Evolutionary conservation across 164 flowering plant genomes (phyloP).

Genomic region (Nymphaea thermarum): DNA sequence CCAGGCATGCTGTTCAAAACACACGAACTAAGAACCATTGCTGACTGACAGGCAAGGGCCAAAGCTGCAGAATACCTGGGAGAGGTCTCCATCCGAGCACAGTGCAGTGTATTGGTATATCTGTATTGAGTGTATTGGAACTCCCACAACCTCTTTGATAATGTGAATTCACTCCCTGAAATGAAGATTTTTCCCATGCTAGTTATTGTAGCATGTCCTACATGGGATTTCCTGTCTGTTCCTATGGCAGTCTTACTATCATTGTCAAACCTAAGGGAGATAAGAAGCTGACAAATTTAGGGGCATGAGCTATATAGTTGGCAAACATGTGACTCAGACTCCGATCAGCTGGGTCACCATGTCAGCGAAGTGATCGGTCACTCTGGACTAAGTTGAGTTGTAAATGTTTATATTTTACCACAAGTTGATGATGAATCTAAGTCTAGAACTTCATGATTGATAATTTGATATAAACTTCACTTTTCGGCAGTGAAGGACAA

Average conservation of each 20-base stretch:
- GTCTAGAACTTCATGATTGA: too few relatives aligned
- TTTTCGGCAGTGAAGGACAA: too few relatives aligned
- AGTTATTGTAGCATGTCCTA: background rate
- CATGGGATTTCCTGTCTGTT: background rate
- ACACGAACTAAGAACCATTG: slow-evolving; percentile 18
- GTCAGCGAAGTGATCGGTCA: too few relatives aligned
- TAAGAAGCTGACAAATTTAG: background rate
- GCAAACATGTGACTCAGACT: too few relatives aligned
- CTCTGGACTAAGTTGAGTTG: too few relatives aligned
- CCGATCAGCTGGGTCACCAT: too few relatives aligned
- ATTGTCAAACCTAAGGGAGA: background rate
- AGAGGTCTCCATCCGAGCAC: background rate
- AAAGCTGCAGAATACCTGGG: slow-evolving; percentile 12
- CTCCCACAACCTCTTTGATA: background rate
- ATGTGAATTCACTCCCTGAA: background rate
- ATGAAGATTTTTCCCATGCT: background rate
- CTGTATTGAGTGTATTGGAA: background rate
- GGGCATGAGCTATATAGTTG: background rate
- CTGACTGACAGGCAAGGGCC: slow-evolving; percentile 7
- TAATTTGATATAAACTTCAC: too few relatives aligned
- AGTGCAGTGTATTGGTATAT: background rate
- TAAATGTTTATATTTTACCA: too few relatives aligned
- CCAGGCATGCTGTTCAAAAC: slow-evolving; percentile 42
- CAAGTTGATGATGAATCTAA: too few relatives aligned
- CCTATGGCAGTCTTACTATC: background rate